A percentile compares a stretch with the other conserved stretches of the same genome.
These are phyloP conservation scores for Penicillium paradoxum DNA, from an alignment of 495 filamentous ascomycete species.

Conservation along the genomic window DNA sequence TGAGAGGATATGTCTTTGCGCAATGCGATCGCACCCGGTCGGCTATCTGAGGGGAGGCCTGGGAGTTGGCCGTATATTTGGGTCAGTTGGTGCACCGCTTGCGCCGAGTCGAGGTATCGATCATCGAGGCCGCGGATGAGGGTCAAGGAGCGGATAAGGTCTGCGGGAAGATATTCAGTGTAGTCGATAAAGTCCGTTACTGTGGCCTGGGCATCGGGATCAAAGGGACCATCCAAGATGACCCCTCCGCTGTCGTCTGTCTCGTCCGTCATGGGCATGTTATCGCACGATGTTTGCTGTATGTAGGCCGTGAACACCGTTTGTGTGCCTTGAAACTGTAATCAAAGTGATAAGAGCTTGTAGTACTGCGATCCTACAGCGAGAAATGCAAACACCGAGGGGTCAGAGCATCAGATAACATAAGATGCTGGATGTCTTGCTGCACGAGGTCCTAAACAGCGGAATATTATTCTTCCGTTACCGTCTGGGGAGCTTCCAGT, in stretches of 20 bases:
- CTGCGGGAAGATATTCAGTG: constrained; percentile 93
- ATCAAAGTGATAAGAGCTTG: not conserved
- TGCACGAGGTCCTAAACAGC: constrained; percentile 4
- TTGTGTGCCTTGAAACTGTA: not conserved
- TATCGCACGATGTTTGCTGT: not conserved
- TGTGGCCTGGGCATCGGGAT: constrained; percentile 91
- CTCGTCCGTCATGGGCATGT: constrained; percentile 33
- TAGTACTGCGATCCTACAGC: not conserved
- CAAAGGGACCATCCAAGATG: constrained; percentile 49
- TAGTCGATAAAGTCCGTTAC: constrained; percentile 95
- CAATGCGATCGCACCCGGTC: constrained; percentile 53
- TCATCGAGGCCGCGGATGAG: constrained; percentile 80
- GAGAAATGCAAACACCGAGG: not conserved
- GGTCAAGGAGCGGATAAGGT: constrained; percentile 84
- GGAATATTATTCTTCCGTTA: constrained; percentile 1
- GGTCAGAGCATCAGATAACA: not conserved
- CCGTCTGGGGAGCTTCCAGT: not conserved
- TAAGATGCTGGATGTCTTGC: not conserved
- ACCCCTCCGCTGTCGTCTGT: constrained; percentile 43
- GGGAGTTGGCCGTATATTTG: constrained; percentile 70
- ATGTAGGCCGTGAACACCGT: not conserved
- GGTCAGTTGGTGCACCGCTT: constrained; percentile 66
- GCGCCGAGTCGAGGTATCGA: constrained; percentile 59
- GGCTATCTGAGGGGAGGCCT: constrained; percentile 47
- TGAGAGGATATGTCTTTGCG: constrained; percentile 72